Conservation (phyloP, 768 basidiomycete genomes). For the Sporobolomyces roseus region DNA sequence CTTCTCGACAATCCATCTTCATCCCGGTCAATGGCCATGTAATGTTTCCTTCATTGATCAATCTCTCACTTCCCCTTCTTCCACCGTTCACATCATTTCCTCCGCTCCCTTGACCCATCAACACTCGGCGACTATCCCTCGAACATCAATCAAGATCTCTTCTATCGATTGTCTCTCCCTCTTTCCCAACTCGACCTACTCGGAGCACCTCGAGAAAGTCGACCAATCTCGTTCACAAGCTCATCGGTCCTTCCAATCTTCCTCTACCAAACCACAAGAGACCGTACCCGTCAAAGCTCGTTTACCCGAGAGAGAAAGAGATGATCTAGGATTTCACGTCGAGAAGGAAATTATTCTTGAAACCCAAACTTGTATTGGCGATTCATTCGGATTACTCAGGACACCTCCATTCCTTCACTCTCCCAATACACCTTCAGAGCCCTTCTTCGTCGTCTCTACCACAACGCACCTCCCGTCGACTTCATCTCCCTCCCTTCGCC, state of each 20-base stretch:
- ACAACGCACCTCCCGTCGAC: too few species aligned
- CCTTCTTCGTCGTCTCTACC: conserved; percentile 5
- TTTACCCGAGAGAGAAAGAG: neutral
- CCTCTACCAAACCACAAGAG: neutral
- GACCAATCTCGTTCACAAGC: too few species aligned
- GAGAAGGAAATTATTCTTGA: conserved; percentile 17
- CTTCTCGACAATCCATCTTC: conserved; percentile 17
- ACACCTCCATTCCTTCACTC: neutral
- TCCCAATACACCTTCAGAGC: neutral
- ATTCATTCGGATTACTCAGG: neutral
- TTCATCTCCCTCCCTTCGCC: too few species aligned
- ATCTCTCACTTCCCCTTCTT: too few species aligned
- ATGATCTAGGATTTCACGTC: conserved; percentile 5
- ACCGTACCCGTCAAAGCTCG: neutral
- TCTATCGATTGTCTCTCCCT: neutral
- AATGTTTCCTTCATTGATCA: conserved; percentile 5
- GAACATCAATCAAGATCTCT: conserved; percentile 6
- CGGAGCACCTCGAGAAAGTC: too few species aligned
- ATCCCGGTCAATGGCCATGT: conserved; percentile 28
- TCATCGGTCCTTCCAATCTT: neutral
- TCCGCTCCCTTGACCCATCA: neutral
- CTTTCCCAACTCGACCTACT: too few species aligned
- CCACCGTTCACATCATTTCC: neutral
- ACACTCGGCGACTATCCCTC: neutral
- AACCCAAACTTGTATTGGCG: conserved; percentile 13